Evolutionary conservation across 2,329 filamentous ascomycete genomes (phyloP).

Genomic region (Lachnellula subtilissima): DNA sequence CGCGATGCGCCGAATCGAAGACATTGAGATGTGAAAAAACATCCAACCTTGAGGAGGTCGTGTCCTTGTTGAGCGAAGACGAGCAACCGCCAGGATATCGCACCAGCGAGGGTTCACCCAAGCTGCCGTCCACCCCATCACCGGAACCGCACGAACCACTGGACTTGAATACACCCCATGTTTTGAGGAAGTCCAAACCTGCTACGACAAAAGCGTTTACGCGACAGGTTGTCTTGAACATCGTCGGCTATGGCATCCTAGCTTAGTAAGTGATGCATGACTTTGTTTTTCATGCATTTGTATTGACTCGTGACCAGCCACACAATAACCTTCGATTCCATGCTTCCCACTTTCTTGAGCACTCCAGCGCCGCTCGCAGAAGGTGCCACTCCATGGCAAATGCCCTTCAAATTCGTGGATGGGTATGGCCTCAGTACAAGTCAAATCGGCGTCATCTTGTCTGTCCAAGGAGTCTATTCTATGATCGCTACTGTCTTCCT

Average conservation of each 20-base stretch:
- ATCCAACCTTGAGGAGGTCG: constrained; percentile 37
- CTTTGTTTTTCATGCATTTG: constrained; percentile 6
- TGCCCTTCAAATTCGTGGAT: constrained; percentile 85
- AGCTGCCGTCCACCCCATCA: constrained; percentile 36
- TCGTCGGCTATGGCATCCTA: constrained; percentile 84
- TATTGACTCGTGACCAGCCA: constrained; percentile 55
- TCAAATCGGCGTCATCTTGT: constrained; percentile 81
- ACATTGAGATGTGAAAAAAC: constrained; percentile 35
- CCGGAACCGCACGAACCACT: constrained; percentile 36
- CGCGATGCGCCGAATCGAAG: constrained; percentile 28
- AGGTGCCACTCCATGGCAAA: constrained; percentile 44
- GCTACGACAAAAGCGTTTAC: constrained; percentile 65
- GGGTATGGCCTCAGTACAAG: constrained; percentile 82
- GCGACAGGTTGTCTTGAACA: constrained; percentile 77
- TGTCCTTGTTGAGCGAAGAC: constrained; percentile 57
- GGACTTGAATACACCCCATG: constrained; percentile 27
- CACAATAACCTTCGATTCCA: constrained; percentile 92
- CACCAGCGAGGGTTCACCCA: constrained; percentile 52
- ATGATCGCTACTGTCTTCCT: constrained; percentile 72
- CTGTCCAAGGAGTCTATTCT: constrained; percentile 83
- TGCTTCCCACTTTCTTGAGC: constrained; percentile 81
- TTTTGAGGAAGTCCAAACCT: constrained; percentile 30
- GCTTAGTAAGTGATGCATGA: constrained; percentile 70
- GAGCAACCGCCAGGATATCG: constrained; percentile 66
- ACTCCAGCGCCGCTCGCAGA: constrained; percentile 27